Percentiles rank a stretch among this genome's conserved stretches.
These are phyloP conservation scores for Fraxinus floribunda DNA, from an alignment of 305 asterid species.

Conservation along the genomic window DNA sequence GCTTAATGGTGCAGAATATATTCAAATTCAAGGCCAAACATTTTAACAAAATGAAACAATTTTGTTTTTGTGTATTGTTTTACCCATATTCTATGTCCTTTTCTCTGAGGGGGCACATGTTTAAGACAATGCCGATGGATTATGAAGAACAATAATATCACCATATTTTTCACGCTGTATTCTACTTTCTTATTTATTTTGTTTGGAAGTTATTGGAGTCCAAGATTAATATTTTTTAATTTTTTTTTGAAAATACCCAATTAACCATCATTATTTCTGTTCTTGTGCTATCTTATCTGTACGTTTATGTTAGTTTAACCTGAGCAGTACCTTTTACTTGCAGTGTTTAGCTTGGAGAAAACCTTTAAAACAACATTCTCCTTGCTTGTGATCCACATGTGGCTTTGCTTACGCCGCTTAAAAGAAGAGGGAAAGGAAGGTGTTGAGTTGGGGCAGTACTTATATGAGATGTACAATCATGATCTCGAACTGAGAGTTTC, in stretches of 20 bases:
- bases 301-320: constrained; percentile 11
- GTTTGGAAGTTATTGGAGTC: neutral
- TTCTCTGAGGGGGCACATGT: neutral
- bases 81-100: neutral
- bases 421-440: constrained; percentile 93
- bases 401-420: constrained; percentile 87
- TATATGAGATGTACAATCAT: constrained; percentile 85
- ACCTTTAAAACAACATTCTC: constrained; percentile 87
- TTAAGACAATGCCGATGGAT: neutral
- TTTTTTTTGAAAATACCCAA: neutral
- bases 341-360: constrained; percentile 95
- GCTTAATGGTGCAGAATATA: neutral
- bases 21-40: neutral
- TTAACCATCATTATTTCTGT: neutral
- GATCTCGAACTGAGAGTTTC: constrained; percentile 92
- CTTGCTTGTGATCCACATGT: constrained; percentile 86
- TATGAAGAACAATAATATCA: neutral
- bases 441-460: constrained; percentile 84
- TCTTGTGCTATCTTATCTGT: constrained; percentile 5
- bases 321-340: constrained; percentile 24
- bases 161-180: neutral
- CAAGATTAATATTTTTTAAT: neutral
- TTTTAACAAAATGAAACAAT: neutral
- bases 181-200: neutral
- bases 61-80: neutral